phyloP scores from a whole-genome alignment of 495 filamentous ascomycete species.

The Hypoxylon lenormandii region DNA sequence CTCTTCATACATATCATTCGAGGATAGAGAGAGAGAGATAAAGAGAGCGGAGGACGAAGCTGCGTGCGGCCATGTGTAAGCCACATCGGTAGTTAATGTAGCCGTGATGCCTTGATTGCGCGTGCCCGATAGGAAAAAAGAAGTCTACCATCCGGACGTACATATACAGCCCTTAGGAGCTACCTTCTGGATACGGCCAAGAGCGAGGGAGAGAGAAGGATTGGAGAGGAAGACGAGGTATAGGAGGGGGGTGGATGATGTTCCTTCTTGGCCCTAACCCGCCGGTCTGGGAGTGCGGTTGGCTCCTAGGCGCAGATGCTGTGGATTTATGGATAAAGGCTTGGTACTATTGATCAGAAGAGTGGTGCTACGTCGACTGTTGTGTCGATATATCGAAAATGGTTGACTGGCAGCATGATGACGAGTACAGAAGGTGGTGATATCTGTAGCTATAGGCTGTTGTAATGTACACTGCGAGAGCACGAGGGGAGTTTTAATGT shows the following conservation, averaged over 20 bases:
- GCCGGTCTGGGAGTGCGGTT: slow-evolving; percentile 45
- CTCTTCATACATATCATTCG: slow-evolving; percentile 17
- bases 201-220: slow-evolving; percentile 19
- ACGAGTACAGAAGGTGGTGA: slow-evolving; percentile 31
- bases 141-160: slow-evolving; percentile 40
- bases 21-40: slow-evolving; percentile 14
- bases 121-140: slow-evolving; percentile 36
- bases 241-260: slow-evolving; percentile 38
- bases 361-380: slow-evolving; percentile 29
- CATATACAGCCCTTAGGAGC: slow-evolving; percentile 15
- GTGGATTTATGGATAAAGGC: slow-evolving; percentile 35
- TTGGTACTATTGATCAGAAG: slow-evolving; percentile 29
- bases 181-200: slow-evolving; percentile 43
- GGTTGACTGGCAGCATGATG: slow-evolving; percentile 10
- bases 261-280: slow-evolving; percentile 46
- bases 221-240: slow-evolving; percentile 19
- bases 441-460: slow-evolving; percentile 12
- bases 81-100: slow-evolving; percentile 46
- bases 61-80: slow-evolving; percentile 33
- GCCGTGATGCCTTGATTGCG: slow-evolving; percentile 33
- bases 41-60: slow-evolving; percentile 29
- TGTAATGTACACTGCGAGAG: slow-evolving; percentile 21
- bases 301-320: slow-evolving; percentile 36
- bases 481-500: slow-evolving; percentile 28
- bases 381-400: slow-evolving; percentile 1